These are phyloP conservation scores for Aspergillus transmontanensis DNA, from an alignment of 2,329 filamentous ascomycete species.

Conservation along the genomic window DNA sequence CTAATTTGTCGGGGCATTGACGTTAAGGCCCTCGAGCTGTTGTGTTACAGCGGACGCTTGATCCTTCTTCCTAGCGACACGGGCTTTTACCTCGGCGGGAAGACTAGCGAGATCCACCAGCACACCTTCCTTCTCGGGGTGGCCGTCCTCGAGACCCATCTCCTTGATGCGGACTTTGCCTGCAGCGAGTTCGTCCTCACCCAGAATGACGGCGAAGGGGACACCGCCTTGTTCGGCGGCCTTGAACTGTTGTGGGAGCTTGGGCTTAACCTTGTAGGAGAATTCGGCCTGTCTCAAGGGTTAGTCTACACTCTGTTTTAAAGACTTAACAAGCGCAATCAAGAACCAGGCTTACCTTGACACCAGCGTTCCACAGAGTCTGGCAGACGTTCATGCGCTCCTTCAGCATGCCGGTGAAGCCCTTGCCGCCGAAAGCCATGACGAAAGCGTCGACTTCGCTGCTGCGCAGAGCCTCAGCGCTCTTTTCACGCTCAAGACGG, in stretches of 20 bases:
- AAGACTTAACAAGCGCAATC: neutral
- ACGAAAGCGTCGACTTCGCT: slow-evolving; percentile 89
- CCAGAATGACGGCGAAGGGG: slow-evolving; percentile 85
- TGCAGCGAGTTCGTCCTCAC: slow-evolving; percentile 81
- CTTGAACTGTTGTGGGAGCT: slow-evolving; percentile 87
- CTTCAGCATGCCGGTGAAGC: slow-evolving; percentile 75
- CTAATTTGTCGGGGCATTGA: slow-evolving; percentile 21
- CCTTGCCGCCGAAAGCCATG: slow-evolving; percentile 91
- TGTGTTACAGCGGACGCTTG: slow-evolving; percentile 18
- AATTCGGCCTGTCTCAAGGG: slow-evolving; percentile 68
- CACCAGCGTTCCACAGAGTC: slow-evolving; percentile 79
- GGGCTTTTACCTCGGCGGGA: slow-evolving; percentile 26
- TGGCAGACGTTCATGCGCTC: slow-evolving; percentile 82
- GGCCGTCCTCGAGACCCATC: slow-evolving; percentile 74
- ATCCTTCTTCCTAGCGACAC: slow-evolving; percentile 27
- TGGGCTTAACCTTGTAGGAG: slow-evolving; percentile 86
- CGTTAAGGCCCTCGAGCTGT: slow-evolving; percentile 27
- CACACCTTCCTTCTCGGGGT: slow-evolving; percentile 88
- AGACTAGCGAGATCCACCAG: slow-evolving; percentile 61
- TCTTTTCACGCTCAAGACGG: slow-evolving; percentile 63
- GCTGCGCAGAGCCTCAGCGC: slow-evolving; percentile 57
- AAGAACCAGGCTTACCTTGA: slow-evolving; percentile 62
- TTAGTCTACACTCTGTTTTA: slow-evolving; percentile 22
- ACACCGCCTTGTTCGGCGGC: slow-evolving; percentile 77
- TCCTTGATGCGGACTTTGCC: slow-evolving; percentile 90